phyloP scores from a whole-genome alignment of 352 stramenopile species.

The Phytophthora pistaciae region DNA sequence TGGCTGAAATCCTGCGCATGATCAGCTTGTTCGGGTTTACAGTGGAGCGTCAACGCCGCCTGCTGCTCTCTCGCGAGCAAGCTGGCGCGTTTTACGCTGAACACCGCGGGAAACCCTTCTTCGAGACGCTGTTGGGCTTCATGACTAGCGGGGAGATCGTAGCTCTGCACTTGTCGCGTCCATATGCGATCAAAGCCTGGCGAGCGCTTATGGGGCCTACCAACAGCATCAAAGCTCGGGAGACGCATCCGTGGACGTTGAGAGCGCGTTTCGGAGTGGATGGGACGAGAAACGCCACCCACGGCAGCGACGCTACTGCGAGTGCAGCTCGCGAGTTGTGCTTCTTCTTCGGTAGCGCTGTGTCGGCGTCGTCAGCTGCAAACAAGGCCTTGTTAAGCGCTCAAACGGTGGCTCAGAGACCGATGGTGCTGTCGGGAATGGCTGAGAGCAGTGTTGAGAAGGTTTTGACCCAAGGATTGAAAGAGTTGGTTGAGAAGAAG shows the following conservation, averaged over 20 bases:
- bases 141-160: constrained; percentile 81
- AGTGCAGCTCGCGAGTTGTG: constrained; percentile 73
- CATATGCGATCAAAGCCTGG: constrained; percentile 72
- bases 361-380: constrained; percentile 21
- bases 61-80: constrained; percentile 54
- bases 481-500: constrained; percentile 42
- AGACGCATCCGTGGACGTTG: constrained; percentile 62
- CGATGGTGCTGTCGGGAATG: constrained; percentile 6
- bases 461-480: constrained; percentile 49
- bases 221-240: constrained; percentile 60
- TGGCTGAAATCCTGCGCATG: constrained; percentile 45
- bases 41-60: constrained; percentile 47
- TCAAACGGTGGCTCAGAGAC: constrained; percentile 20
- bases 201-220: constrained; percentile 82
- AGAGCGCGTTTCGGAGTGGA: constrained; percentile 84
- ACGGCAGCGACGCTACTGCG: constrained; percentile 71
- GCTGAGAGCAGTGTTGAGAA: constrained; percentile 34
- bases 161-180: constrained; percentile 52
- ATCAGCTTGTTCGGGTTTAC: constrained; percentile 61
- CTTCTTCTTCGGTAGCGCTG: constrained; percentile 77
- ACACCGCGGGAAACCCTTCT: constrained; percentile 71
- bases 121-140: constrained; percentile 59
- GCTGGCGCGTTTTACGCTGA: constrained; percentile 71
- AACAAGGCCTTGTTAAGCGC: not conserved
- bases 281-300: constrained; percentile 82